phyloP scores from a whole-genome alignment of 2,329 filamentous ascomycete genomes.

The Aspergillus bombycis region DNA sequence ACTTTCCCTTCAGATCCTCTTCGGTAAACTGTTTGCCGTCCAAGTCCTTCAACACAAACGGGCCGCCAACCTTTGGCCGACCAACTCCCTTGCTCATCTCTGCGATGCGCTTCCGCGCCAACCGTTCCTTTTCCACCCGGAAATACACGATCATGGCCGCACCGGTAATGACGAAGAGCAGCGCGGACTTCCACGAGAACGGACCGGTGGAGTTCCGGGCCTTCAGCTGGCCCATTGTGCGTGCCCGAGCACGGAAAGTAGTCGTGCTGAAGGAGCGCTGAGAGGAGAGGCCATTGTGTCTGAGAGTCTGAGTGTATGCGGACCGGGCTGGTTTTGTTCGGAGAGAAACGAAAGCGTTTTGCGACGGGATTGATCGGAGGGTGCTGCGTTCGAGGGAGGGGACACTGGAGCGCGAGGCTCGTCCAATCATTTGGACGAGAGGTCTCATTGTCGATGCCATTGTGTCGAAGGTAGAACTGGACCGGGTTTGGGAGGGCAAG shows the following conservation, averaged over 20 bases:
- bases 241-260: slow-evolving; percentile 25
- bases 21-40: slow-evolving; percentile 77
- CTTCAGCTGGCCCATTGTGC: slow-evolving; percentile 46
- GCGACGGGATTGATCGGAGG: slow-evolving; percentile 6
- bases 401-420: slow-evolving; percentile 16
- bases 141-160: slow-evolving; percentile 85
- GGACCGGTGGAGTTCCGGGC: slow-evolving; percentile 56
- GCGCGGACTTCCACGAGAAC: slow-evolving; percentile 88
- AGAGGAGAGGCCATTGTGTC: slow-evolving; percentile 7
- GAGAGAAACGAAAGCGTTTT: slow-evolving; percentile 7
- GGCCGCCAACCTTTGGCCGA: slow-evolving; percentile 87
- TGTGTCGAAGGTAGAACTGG: slow-evolving; percentile 3
- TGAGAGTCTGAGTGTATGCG: neutral
- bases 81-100: slow-evolving; percentile 93
- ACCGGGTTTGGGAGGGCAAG: neutral
- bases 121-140: slow-evolving; percentile 85
- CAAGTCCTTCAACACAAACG: slow-evolving; percentile 81
- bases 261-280: slow-evolving; percentile 35
- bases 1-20: slow-evolving; percentile 82
- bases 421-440: slow-evolving; percentile 19
- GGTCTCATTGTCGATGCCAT: slow-evolving; percentile 34
- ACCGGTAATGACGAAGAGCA: slow-evolving; percentile 81
- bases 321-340: neutral
- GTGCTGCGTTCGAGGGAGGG: slow-evolving; percentile 13
- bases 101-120: slow-evolving; percentile 85